Percentiles rank a stretch among this genome's conserved stretches.
These are phyloP conservation scores for Metrosideros polymorpha DNA, from an alignment of 441 rosid genomes.

Conservation along the genomic window DNA sequence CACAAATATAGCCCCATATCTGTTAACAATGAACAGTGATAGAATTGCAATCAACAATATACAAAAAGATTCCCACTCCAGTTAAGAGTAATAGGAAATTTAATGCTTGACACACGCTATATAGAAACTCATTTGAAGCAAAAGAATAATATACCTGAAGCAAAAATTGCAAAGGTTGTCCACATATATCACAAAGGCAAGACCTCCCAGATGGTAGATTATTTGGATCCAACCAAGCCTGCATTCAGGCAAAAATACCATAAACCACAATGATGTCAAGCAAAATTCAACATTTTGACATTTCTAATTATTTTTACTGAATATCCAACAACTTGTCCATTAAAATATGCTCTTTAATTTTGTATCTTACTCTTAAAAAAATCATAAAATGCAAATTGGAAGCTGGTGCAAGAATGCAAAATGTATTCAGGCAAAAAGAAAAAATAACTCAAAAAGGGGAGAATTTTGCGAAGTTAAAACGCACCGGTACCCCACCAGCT, in stretches of 20 bases:
- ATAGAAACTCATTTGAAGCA: not conserved
- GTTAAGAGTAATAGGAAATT: not conserved
- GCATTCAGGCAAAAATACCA: not conserved
- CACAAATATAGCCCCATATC: not conserved
- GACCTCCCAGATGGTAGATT: slow-evolving; percentile 64
- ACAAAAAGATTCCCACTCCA: not conserved
- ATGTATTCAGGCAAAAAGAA: not conserved
- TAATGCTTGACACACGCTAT: not conserved
- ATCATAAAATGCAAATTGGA: not conserved
- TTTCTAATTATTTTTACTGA: not conserved
- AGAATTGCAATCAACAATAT: not conserved
- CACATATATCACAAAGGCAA: slow-evolving; percentile 60
- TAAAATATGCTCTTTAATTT: not conserved
- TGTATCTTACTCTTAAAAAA: not conserved
- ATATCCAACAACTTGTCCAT: not conserved
- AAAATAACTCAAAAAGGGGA: not conserved
- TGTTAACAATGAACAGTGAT: not conserved
- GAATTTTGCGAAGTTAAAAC: not conserved
- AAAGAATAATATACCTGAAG: not conserved
- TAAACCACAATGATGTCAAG: not conserved
- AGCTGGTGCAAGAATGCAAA: not conserved
- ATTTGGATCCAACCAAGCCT: slow-evolving; percentile 89
- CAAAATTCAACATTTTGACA: not conserved
- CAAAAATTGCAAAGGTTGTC: slow-evolving; percentile 59
- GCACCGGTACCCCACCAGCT: slow-evolving; percentile 83